Evolutionary conservation across 495 filamentous ascomycete species (phyloP), one percentile per base, ranked within the genome.

Genomic region (Physcia stellaris): DNA sequence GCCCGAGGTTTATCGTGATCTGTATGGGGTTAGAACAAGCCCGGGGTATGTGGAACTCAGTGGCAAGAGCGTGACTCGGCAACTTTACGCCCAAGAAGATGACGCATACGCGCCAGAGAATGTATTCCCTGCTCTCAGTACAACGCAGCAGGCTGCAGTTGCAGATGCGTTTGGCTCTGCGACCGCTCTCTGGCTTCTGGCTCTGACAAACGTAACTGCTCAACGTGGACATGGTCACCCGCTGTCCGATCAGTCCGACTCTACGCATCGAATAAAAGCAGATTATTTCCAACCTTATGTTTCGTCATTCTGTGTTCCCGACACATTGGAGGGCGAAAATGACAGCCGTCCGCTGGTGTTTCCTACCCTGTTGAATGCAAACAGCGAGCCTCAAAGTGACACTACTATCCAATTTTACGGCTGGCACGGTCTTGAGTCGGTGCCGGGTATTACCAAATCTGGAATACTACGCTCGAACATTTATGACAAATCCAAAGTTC

Each of bases 131-230:
- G n/a, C n/a, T n/a, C n/a, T n/a, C 2, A 39, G 17, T 6, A 31
- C 39, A 3, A 37, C 12, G 22, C 43, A 42, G 7, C 39, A 46
- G 30, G 6, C 45, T 4, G 45, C 29, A 6, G 27, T 48, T 19
- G 41, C 41, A 15, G 45, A 48, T 26, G 36, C 32, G 0, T 21
- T 48, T 12, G 24, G 22, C 12, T 26, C 16, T n/a, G 32, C 45
- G n/a, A 39, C 15, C 13, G 2, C 17, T 1, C 33, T 46, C 3
- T 46, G 43, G 43, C 11, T 1, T 10, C 1, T 10, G 4, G 22
- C 31, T 21, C 4, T 41, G 17, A 5, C 22, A 23, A 41, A 46
- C 11, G 3, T 37, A 12, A 41, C 28, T 4, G 19, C 32, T 22
- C 32, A 35, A 10, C 19, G 7, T 12, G 26, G 32, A 19, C 43